Evolutionary conservation across 1,284 basidiomycete species (phyloP).

Genomic region (Cystobasidiaceae sp.): DNA sequence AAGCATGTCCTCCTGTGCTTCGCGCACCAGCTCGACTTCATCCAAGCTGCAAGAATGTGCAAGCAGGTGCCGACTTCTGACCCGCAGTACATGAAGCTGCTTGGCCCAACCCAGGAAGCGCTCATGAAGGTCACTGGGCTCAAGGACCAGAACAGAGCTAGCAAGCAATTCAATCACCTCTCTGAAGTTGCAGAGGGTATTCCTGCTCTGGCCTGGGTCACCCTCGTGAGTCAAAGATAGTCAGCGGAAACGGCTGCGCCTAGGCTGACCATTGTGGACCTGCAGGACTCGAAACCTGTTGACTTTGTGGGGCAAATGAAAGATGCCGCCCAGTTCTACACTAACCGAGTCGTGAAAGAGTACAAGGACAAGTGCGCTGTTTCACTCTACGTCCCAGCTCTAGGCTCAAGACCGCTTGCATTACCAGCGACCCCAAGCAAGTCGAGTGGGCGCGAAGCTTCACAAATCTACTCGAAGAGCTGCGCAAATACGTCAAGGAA

Average conservation of each 20-base stretch:
- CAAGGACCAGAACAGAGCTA: conserved; percentile 70
- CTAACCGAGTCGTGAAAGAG: conserved; percentile 85
- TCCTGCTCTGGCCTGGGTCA: conserved; percentile 86
- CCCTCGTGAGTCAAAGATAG: conserved; percentile 65
- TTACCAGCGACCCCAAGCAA: conserved; percentile 71
- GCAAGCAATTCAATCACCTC: conserved; percentile 74
- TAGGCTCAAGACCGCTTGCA: background rate
- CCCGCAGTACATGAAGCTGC: conserved; percentile 60
- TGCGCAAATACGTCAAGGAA: conserved; percentile 78
- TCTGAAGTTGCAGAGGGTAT: conserved; percentile 76
- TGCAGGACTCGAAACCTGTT: conserved; percentile 72
- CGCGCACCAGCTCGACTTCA: conserved; percentile 61
- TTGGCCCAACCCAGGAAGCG: conserved; percentile 67
- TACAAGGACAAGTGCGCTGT: conserved; percentile 77
- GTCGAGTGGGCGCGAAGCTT: conserved; percentile 82
- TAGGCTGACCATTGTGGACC: background rate
- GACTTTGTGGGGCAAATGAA: conserved; percentile 78
- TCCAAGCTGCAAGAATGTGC: conserved; percentile 66
- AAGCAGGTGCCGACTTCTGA: conserved; percentile 54
- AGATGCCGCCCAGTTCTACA: conserved; percentile 84
- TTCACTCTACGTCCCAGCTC: background rate
- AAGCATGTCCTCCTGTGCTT: conserved; percentile 65
- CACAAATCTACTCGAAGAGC: conserved; percentile 65
- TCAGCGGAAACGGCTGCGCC: too few relatives aligned
- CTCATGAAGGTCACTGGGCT: conserved; percentile 70